Conservation (phyloP, 1,139 yeast genomes). For the Suhomyces atakaporum region DNA sequence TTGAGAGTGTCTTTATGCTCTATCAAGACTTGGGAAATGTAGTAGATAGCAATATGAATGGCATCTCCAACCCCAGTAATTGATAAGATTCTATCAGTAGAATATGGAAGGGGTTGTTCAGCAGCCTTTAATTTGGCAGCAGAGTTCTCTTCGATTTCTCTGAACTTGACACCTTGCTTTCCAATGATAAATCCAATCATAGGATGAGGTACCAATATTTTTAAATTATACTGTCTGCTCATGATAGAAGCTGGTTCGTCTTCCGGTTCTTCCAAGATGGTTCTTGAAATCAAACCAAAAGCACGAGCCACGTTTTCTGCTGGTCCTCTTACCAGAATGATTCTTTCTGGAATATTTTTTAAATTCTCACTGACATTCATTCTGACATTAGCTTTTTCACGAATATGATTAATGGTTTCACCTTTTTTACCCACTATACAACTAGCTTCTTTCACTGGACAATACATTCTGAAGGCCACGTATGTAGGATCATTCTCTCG, state of each 20-base stretch:
- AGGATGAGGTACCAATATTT: conserved; percentile 75
- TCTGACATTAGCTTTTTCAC: conserved; percentile 65
- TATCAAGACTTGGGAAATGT: conserved; percentile 65
- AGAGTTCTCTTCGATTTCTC: conserved; percentile 82
- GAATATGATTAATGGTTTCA: conserved; percentile 64
- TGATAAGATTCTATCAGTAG: conserved; percentile 76
- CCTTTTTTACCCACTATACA: conserved; percentile 79
- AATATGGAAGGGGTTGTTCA: conserved; percentile 70
- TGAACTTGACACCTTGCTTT: conserved; percentile 69
- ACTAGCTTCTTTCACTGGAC: conserved; percentile 78
- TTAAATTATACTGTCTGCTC: conserved; percentile 57
- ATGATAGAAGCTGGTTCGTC: conserved; percentile 60
- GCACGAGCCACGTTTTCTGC: conserved; percentile 84
- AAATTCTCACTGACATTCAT: conserved; percentile 79
- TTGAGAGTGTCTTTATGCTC: conserved; percentile 59
- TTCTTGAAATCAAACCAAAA: conserved; percentile 71
- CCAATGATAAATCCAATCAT: conserved; percentile 85
- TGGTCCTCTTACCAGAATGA: conserved; percentile 73
- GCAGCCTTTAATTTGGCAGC: conserved; percentile 81
- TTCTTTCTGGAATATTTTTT: conserved; percentile 73
- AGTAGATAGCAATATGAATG: conserved; percentile 79
- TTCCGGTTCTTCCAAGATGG: conserved; percentile 67
- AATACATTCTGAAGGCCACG: conserved; percentile 70
- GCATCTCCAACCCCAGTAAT: conserved; percentile 86
- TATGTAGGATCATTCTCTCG: conserved; percentile 56